A percentile compares a stretch with the other conserved stretches of the same genome.
These are phyloP conservation scores for Ajuga chamaepitys DNA, from an alignment of 257 asterid genomes.

Conservation along the genomic window DNA sequence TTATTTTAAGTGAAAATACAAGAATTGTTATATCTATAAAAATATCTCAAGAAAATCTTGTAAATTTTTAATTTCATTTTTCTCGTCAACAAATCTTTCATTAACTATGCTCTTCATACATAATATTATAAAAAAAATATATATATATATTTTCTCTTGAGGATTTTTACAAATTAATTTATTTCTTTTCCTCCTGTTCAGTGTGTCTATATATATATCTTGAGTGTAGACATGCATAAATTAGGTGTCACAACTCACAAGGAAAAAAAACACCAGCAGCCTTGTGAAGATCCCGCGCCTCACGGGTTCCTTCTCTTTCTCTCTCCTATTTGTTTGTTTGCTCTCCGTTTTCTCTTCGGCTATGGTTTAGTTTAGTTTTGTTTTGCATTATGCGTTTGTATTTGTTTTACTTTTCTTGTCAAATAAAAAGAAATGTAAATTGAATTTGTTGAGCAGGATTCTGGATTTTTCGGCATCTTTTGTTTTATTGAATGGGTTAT, in stretches of 20 bases:
- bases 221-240: too few species aligned
- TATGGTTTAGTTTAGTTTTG: not conserved
- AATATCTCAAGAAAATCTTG: too few species aligned
- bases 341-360: not conserved
- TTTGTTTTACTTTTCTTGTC: not conserved
- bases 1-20: too few species aligned
- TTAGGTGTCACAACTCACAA: not conserved
- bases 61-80: too few species aligned
- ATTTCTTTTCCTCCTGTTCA: too few species aligned
- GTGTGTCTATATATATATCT: too few species aligned
- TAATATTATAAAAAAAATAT: too few species aligned
- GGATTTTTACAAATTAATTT: too few species aligned
- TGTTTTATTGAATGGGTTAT: not conserved
- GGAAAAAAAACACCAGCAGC: not conserved
- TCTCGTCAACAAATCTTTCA: too few species aligned
- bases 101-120: too few species aligned
- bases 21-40: too few species aligned
- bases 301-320: not conserved
- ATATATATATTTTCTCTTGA: too few species aligned
- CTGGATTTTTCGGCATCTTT: not conserved
- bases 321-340: not conserved
- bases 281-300: not conserved
- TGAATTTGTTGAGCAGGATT: not conserved
- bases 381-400: constrained; percentile 17
- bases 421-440: not conserved